Evolutionary conservation across 2,329 filamentous ascomycete genomes (phyloP).

Genomic region (Phoma herbarum): DNA sequence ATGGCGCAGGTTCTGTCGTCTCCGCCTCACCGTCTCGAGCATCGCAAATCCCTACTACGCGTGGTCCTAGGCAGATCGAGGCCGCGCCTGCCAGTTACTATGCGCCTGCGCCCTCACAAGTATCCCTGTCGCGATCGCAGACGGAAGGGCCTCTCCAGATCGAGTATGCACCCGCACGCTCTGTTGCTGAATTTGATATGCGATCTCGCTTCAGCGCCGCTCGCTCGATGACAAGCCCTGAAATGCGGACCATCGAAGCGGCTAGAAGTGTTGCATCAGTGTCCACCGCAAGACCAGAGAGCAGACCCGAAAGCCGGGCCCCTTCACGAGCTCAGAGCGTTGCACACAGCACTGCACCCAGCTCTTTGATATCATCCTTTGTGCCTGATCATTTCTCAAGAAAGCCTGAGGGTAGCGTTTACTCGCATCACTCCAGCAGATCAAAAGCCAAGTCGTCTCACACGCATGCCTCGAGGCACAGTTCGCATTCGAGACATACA

Average conservation of each 20-base stretch:
- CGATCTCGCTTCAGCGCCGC: slow-evolving; percentile 38
- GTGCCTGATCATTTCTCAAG: slow-evolving; percentile 43
- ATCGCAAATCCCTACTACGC: slow-evolving; percentile 27
- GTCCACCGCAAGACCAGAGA: slow-evolving; percentile 30
- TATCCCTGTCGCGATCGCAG: slow-evolving; percentile 39
- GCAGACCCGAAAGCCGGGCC: slow-evolving; percentile 23
- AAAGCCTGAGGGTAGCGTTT: slow-evolving; percentile 44
- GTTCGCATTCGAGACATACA: slow-evolving; percentile 36
- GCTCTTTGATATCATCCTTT: slow-evolving; percentile 50
- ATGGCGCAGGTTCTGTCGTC: slow-evolving; percentile 49
- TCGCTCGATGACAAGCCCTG: slow-evolving; percentile 44
- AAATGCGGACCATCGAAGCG: slow-evolving; percentile 36
- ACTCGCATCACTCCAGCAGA: slow-evolving; percentile 46
- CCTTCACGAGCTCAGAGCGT: slow-evolving; percentile 31
- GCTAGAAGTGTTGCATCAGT: slow-evolving; percentile 29
- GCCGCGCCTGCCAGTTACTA: slow-evolving; percentile 49
- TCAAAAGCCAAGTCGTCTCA: slow-evolving; percentile 47
- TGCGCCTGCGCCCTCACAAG: slow-evolving; percentile 44
- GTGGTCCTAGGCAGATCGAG: slow-evolving; percentile 51
- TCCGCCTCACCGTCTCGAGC: slow-evolving; percentile 36
- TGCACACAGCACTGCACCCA: slow-evolving; percentile 40
- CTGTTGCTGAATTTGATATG: slow-evolving; percentile 38
- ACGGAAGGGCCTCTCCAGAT: slow-evolving; percentile 36
- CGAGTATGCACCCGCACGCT: slow-evolving; percentile 49
- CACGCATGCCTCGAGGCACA: slow-evolving; percentile 39